Evolutionary conservation across 352 stramenopile species (phyloP), one percentile per base, ranked within the genome.

Genomic region (Pythium biforme): DNA sequence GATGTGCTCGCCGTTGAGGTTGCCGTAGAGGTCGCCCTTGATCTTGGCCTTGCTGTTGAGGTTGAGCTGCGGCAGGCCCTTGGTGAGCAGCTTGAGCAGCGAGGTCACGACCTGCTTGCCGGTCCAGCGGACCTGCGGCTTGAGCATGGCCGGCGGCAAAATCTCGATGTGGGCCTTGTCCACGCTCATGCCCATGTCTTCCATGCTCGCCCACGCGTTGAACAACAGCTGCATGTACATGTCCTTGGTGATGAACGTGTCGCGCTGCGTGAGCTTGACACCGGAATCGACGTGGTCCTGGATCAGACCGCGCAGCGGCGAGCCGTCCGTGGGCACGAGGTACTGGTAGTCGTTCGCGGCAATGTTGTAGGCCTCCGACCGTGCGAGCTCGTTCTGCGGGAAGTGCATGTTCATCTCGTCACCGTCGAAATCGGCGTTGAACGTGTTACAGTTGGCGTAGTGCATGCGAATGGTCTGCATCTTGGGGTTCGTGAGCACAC

Each of bases 391-490:
- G 75, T 96, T 99, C 79, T 99, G 98, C 23, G 98, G 97, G 62
- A 99, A 99, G 77, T 99, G 98, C 80, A 99, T 98, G 83, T 99
- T 99, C 88, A 99, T 99, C 86, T 99, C 98, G 76, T 99, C 98
- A 65, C 98, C 98, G 77, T 99, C 98, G 72, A 99, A 99, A 83
- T 99, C 98, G 37, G 98, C 98, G 81, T 99, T 99, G 89, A 99
- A 99, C 41, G 98, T 99, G 81, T 99, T 99, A 84, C 97, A 99
- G 83, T 99, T 99, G 34, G 97, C 97, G 74, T 99, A 99, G 83
- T 99, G 97, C 97, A 99, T 99, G 50, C 98, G 94, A 67, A 99
- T 98, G 26, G 98, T 99, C 77, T 99, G 98, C 83, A 99, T 98
- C 46, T 88, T 98, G 2, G 91, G 94, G 74, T 96, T 96, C 39